These are phyloP conservation scores for Phialocephala sp. DNA, from an alignment of 2,329 filamentous ascomycete genomes.

Conservation along the genomic window DNA sequence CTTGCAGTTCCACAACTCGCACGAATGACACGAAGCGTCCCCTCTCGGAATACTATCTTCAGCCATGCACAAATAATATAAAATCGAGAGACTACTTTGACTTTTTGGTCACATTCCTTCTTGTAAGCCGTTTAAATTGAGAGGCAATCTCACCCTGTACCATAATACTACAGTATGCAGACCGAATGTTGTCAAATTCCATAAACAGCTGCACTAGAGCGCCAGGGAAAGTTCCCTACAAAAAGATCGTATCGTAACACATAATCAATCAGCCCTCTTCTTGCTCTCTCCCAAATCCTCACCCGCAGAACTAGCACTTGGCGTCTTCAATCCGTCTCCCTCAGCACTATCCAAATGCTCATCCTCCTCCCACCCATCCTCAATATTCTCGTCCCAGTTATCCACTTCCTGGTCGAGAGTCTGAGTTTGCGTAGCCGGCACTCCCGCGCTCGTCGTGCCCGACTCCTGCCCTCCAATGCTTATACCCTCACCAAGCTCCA, in stretches of 20 bases:
- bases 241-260: slow-evolving; percentile 37
- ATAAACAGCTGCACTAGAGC: slow-evolving; percentile 1
- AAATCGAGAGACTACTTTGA: neutral
- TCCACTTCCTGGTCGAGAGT: slow-evolving; percentile 83
- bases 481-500: slow-evolving; percentile 73
- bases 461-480: slow-evolving; percentile 63
- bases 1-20: too few species aligned
- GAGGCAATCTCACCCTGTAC: neutral
- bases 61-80: neutral
- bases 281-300: slow-evolving; percentile 41
- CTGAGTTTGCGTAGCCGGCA: slow-evolving; percentile 36
- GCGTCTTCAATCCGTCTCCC: slow-evolving; percentile 43
- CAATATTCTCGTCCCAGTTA: slow-evolving; percentile 89
- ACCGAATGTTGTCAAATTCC: slow-evolving; percentile 8
- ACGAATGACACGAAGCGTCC: too few species aligned
- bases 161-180: slow-evolving; percentile 6
- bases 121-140: neutral
- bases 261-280: slow-evolving; percentile 40
- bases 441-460: slow-evolving; percentile 57
- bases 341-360: slow-evolving; percentile 45
- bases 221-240: slow-evolving; percentile 11
- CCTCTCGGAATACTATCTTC: neutral
- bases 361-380: slow-evolving; percentile 65
- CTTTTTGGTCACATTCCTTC: neutral
- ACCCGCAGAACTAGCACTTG: slow-evolving; percentile 44